Evolutionary conservation across 306 rosid species (phyloP), one percentile per base, ranked within the genome.

Genomic region (Astragalus glycyphyllos): DNA sequence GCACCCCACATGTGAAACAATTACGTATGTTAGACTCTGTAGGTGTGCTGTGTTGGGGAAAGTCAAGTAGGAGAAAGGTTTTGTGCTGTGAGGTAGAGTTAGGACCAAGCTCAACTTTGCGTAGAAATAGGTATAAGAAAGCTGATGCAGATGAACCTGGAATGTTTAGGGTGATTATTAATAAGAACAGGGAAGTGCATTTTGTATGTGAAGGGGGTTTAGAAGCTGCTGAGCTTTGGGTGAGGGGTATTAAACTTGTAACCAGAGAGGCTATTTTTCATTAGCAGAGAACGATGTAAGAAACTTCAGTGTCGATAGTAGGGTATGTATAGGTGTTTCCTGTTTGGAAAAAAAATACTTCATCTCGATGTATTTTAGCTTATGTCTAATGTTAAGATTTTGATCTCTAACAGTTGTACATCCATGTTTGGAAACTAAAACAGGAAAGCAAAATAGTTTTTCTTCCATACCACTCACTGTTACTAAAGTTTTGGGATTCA

Each of bases 191-290:
- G 81, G 98, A 90, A 83, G 75, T 90, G 77, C 98, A 88, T 84
- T 93, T 93, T 65, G 89, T 84, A 26, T 90, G 96, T 67, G 84
- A 76, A 1, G 96, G 94, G 2, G 98, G 96, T 1, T 58, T 61
- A 61, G 97, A 90, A 79, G 79, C 41, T 68, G 97, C 98, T 7
- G 77, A 84, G 80, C 88, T 93, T 26, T 93, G 97, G 96, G 97
- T 90, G 58, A 88, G 98, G 61, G 98, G 98, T 5, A 90, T 93
- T 46, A 87, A 78, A 75, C 84, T 93, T 63, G 82, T 90, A 53
- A 85, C 92, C 2, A 80, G 53, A 77, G 96, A 85, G 69, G 90
- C 89, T 47, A 13, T 13, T 37, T 68, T 69, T 66, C 74, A 68
- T 35, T 64, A 75, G 77, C 46, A 20, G 65, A 63, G 37, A 79